phyloP scores from a whole-genome alignment of 2,329 filamentous ascomycete genomes.

The Cyphellophora attinorum region DNA sequence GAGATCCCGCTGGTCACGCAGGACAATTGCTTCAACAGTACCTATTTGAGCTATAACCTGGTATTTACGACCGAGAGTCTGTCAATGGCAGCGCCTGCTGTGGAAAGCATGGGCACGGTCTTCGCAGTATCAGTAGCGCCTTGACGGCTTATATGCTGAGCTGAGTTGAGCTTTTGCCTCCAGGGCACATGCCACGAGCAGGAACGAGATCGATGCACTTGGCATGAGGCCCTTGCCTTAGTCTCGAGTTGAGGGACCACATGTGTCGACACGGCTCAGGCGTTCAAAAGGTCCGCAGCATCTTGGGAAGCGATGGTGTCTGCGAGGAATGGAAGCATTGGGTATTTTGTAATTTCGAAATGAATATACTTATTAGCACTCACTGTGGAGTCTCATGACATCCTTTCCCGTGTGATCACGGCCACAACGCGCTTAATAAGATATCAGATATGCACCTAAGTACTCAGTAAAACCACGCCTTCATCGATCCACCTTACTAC shows the following conservation, averaged over 20 bases:
- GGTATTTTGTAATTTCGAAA: too few relatives aligned
- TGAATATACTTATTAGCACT: too few relatives aligned
- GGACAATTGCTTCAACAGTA: constrained; percentile 83
- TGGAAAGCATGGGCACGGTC: background rate
- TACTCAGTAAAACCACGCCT: too few relatives aligned
- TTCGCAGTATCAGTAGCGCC: background rate
- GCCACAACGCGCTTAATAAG: too few relatives aligned
- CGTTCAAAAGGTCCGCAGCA: too few relatives aligned
- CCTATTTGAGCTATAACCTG: constrained; percentile 63
- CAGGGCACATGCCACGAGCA: background rate
- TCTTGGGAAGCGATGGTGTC: too few relatives aligned
- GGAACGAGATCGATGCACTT: background rate
- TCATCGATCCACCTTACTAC: too few relatives aligned
- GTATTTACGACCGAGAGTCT: constrained; percentile 45
- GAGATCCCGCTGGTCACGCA: constrained; percentile 68
- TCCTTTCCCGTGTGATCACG: too few relatives aligned
- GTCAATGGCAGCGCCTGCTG: background rate
- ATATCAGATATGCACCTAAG: too few relatives aligned
- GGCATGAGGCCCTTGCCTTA: background rate
- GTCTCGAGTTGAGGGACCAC: background rate
- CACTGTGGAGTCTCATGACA: too few relatives aligned
- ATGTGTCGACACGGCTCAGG: background rate
- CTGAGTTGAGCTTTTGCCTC: background rate
- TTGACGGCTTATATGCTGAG: background rate
- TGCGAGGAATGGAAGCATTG: too few relatives aligned